Evolutionary conservation across 2,329 filamentous ascomycete species (phyloP), one percentile per base, ranked within the genome.

Genomic region (Tolypocladium ophioglossoides): DNA sequence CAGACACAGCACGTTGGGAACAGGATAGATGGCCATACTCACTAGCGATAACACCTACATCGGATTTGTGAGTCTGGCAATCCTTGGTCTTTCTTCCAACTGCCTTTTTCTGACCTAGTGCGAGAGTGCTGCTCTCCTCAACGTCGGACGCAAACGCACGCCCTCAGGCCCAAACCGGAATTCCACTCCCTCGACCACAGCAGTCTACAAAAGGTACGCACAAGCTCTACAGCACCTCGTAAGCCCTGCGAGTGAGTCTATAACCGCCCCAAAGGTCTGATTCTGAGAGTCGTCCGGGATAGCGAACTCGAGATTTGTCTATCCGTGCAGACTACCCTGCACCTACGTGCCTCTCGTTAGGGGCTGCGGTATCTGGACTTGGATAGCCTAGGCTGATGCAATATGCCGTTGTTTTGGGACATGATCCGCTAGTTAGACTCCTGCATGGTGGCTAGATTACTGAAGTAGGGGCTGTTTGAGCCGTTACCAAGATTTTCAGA

Each of bases 31-130:
- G 24, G 14, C 16, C 12, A 1, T n/a, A 18, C 58, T 55, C 57
- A 63, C 65, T 65, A 18, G 64, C 64, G 49, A 65, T 58, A 16
- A 62, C 61, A 16, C 64, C 60, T 14, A 57, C 46, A 30, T 65
- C 55, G 1, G 63, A 57, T 3, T 52, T 27, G 41, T 66, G 59
- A 41, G 50, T 14, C 16, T 24, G 22, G 22, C 62, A 61, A 34
- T 63, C 57, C 18, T 58, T 62, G 2, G n/a, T 56, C 16, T 12
- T 27, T 2, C 52, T 4, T 4, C 55, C 55, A 5, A 49, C 38
- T 6, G 52, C 55, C 22, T 40, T 54, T 20, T 22, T 47, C 9
- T 30, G 20, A 12, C 4, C 4, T 0, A 8, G 8, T 5, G 8
- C 3, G 1, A n/a, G 27, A n/a, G 24, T 7, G 18, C 24, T 54